Evolutionary conservation across 1,139 yeast species (phyloP).

Genomic region (Taphrina deformans): DNA sequence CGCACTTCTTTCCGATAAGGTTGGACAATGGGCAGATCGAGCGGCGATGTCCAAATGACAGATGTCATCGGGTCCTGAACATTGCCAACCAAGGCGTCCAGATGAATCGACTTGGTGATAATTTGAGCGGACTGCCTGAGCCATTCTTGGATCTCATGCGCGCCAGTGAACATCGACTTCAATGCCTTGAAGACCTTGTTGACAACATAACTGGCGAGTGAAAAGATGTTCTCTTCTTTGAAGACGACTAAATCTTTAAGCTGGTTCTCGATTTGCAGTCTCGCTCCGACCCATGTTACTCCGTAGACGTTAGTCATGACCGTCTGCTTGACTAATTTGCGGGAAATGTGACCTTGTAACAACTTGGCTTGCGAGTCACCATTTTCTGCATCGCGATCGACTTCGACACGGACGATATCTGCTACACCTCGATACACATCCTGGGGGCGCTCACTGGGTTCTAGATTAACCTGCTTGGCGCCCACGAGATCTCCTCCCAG

Average conservation of each 20-base stretch:
- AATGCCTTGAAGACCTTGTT: conserved; percentile 77
- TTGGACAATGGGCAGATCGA: conserved; percentile 89
- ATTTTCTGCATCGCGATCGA: conserved; percentile 60
- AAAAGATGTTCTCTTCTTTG: conserved; percentile 34
- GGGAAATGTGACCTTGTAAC: conserved; percentile 63
- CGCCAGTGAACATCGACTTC: conserved; percentile 83
- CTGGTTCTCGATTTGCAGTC: conserved; percentile 65
- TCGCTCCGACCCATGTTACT: conserved; percentile 91
- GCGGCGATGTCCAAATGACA: conserved; percentile 96
- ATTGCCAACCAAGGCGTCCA: conserved; percentile 39
- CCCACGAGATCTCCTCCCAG: conserved; percentile 95
- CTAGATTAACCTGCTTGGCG: conserved; percentile 84
- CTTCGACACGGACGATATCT: conserved; percentile 57
- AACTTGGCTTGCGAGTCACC: conserved; percentile 57
- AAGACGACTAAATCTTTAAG: conserved; percentile 50
- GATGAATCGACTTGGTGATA: conserved; percentile 63
- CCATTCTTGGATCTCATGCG: conserved; percentile 97
- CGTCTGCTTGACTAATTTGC: conserved; percentile 93
- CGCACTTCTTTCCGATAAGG: conserved; percentile 77
- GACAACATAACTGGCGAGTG: conserved; percentile 68
- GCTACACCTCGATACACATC: conserved; percentile 90
- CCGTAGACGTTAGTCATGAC: conserved; percentile 99
- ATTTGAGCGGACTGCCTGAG: conserved; percentile 79
- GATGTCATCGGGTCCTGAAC: conserved; percentile 65
- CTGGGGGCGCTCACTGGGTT: conserved; percentile 80